Evolutionary conservation across 345 rosid genomes (phyloP).

Genomic region (Eucalyptus tenuipes): DNA sequence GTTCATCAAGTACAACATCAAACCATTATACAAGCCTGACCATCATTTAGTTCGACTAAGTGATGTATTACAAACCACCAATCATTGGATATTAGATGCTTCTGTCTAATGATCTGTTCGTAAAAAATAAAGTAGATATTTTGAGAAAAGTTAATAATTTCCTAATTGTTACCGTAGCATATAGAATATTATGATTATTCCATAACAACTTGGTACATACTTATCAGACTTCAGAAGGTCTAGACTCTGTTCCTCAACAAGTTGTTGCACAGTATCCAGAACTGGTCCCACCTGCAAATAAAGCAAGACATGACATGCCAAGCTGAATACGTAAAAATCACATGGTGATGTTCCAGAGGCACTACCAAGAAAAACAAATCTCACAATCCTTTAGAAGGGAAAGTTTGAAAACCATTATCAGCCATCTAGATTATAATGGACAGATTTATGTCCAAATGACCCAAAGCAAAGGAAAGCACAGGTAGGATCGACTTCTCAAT

Average conservation of each 20-base stretch:
- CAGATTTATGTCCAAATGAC: not conserved
- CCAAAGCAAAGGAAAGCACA: not conserved
- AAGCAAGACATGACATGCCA: not conserved
- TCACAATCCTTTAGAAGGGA: not conserved
- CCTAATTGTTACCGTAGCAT: not conserved
- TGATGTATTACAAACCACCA: not conserved
- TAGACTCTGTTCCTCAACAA: slow-evolving; percentile 62
- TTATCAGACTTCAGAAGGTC: slow-evolving; percentile 55
- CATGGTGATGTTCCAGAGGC: not conserved
- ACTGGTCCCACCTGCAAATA: slow-evolving; percentile 42
- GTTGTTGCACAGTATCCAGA: slow-evolving; percentile 60
- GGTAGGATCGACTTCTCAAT: not conserved
- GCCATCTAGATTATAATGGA: not conserved
- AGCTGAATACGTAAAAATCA: not conserved
- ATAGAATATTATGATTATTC: not conserved
- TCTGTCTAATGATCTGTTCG: not conserved
- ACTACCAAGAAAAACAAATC: not conserved
- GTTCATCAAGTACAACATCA: not conserved
- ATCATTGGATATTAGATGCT: not conserved
- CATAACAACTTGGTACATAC: slow-evolving; percentile 22
- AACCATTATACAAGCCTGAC: not conserved
- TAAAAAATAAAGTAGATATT: not conserved
- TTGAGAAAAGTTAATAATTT: not conserved
- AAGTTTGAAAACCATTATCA: not conserved
- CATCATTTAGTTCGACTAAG: not conserved